Conservation (phyloP, 306 rosid genomes). For the Lotus japonicus region DNA sequence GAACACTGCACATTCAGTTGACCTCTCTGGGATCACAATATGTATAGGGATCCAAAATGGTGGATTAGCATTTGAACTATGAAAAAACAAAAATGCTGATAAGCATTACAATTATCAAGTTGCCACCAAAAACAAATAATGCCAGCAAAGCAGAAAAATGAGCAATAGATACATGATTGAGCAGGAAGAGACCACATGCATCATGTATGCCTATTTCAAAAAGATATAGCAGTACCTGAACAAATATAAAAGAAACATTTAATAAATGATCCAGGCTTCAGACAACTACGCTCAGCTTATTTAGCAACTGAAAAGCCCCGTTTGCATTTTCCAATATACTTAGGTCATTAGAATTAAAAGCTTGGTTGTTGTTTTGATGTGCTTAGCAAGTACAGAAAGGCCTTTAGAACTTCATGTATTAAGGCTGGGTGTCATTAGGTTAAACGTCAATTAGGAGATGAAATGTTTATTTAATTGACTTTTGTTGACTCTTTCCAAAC, state of each 20-base stretch:
- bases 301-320: not conserved
- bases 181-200: not conserved
- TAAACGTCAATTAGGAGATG: too few relatives aligned
- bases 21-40: constrained; percentile 91
- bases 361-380: too few relatives aligned
- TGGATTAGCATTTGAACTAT: constrained; percentile 78
- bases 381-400: too few relatives aligned
- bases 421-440: too few relatives aligned
- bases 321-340: too few relatives aligned
- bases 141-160: constrained; percentile 8
- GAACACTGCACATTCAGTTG: constrained; percentile 91
- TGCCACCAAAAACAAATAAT: constrained; percentile 2
- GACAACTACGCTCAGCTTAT: not conserved
- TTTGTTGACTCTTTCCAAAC: too few relatives aligned
- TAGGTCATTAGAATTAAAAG: too few relatives aligned
- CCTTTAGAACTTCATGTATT: too few relatives aligned
- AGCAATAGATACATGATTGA: constrained; percentile 1
- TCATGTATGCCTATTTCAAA: not conserved
- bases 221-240: not conserved
- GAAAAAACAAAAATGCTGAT: constrained; percentile 5
- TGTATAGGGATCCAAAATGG: constrained; percentile 99
- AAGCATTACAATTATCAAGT: constrained; percentile 18
- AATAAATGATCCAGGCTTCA: not conserved
- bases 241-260: not conserved
- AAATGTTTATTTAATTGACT: too few relatives aligned